phyloP scores from a whole-genome alignment of 2,329 filamentous ascomycete species.

The Monilinia fructicola region DNA sequence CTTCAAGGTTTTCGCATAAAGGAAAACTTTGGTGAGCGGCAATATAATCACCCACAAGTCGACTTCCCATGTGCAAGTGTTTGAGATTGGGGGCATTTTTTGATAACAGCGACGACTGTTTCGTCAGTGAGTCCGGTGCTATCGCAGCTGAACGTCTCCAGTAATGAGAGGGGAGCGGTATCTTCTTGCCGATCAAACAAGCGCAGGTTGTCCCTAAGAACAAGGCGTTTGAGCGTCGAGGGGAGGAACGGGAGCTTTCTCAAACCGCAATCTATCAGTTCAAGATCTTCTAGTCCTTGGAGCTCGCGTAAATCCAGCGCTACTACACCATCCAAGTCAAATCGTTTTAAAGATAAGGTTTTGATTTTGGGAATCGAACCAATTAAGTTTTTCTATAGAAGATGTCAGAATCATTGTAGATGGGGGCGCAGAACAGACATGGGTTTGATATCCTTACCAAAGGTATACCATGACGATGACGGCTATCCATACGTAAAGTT shows the following conservation, averaged over 20 bases:
- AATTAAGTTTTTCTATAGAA: not conserved
- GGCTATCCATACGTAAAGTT: conserved; percentile 23
- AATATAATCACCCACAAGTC: conserved; percentile 23
- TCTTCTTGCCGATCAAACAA: not conserved
- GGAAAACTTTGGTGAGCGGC: conserved; percentile 27
- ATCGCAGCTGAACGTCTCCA: conserved; percentile 36
- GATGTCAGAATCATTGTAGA: not conserved
- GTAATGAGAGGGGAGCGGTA: conserved; percentile 28
- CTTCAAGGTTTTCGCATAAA: conserved; percentile 31
- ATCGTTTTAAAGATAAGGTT: conserved; percentile 1
- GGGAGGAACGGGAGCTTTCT: conserved; percentile 32
- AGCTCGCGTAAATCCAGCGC: conserved; percentile 1
- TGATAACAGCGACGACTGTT: conserved; percentile 27
- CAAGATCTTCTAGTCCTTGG: conserved; percentile 25
- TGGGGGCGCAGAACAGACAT: not conserved
- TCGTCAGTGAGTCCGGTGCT: conserved; percentile 30
- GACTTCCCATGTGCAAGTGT: conserved; percentile 31
- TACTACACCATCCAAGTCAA: not conserved
- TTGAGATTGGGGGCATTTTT: conserved; percentile 32
- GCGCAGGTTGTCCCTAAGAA: conserved; percentile 27
- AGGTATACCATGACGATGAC: not conserved
- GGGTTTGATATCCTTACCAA: not conserved
- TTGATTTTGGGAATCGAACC: conserved; percentile 16
- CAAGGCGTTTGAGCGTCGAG: conserved; percentile 35
- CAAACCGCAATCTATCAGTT: conserved; percentile 31